phyloP scores from a whole-genome alignment of 257 asterid genomes.

The Galeopsis tetrahit region DNA sequence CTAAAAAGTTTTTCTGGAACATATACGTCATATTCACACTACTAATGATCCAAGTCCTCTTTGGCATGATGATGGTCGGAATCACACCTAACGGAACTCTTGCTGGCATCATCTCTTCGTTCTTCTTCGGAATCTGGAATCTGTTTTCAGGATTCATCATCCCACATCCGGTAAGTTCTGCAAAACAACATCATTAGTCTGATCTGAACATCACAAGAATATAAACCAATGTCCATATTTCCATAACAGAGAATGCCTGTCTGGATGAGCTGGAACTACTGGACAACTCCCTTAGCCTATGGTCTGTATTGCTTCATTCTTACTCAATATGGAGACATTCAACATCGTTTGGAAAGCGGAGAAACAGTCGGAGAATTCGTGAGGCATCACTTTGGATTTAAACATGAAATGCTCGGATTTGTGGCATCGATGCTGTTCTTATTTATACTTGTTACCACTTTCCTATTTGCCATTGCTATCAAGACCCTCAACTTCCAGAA shows the following conservation, averaged over 20 bases:
- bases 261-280: constrained; percentile 91
- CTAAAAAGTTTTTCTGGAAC: constrained; percentile 70
- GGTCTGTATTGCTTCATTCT: constrained; percentile 68
- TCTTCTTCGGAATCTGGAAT: constrained; percentile 72
- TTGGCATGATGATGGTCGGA: constrained; percentile 78
- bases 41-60: constrained; percentile 63
- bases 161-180: constrained; percentile 69
- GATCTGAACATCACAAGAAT: too few species aligned
- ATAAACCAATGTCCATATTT: not conserved
- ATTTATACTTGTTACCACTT: constrained; percentile 35
- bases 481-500: constrained; percentile 55
- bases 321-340: constrained; percentile 66
- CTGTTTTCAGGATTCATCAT: constrained; percentile 75
- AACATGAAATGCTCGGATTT: constrained; percentile 37
- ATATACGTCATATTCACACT: constrained; percentile 60
- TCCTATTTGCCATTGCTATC: constrained; percentile 45
- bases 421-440: constrained; percentile 44
- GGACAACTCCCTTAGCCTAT: constrained; percentile 67
- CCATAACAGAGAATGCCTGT: constrained; percentile 69
- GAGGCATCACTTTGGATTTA: constrained; percentile 42
- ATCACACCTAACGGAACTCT: constrained; percentile 64
- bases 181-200: not conserved
- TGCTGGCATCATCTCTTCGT: constrained; percentile 58
- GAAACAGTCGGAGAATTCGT: constrained; percentile 42
- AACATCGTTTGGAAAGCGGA: constrained; percentile 26